phyloP scores from a whole-genome alignment of 495 filamentous ascomycete species.

The Aspergillus affinis region DNA sequence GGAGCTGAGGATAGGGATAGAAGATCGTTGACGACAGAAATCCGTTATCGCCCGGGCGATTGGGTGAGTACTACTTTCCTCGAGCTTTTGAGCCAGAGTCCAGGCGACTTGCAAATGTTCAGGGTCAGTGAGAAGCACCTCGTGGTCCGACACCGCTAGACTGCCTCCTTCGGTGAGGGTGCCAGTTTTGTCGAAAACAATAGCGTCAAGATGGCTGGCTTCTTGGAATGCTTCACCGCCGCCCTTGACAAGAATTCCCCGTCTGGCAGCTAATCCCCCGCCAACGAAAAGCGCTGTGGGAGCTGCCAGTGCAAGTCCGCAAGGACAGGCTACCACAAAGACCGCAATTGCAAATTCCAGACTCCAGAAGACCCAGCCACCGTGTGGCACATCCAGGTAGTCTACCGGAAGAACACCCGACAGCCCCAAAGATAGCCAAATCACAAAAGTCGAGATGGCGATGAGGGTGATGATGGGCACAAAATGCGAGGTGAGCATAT shows the following conservation, averaged over 20 bases:
- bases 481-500: slow-evolving; percentile 82
- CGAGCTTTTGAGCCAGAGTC: slow-evolving; percentile 61
- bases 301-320: slow-evolving; percentile 86
- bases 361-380: slow-evolving; percentile 84
- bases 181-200: slow-evolving; percentile 97
- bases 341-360: slow-evolving; percentile 92
- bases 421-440: slow-evolving; percentile 77
- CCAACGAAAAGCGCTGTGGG: slow-evolving; percentile 94
- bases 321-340: slow-evolving; percentile 94
- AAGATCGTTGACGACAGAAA: slow-evolving; percentile 55
- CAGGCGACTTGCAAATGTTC: slow-evolving; percentile 42
- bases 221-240: slow-evolving; percentile 96
- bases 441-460: slow-evolving; percentile 77
- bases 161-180: slow-evolving; percentile 86
- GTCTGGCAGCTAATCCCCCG: slow-evolving; percentile 78
- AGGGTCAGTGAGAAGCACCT: slow-evolving; percentile 48
- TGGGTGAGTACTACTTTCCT: slow-evolving; percentile 84
- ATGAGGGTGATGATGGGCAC: slow-evolving; percentile 82
- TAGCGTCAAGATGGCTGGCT: slow-evolving; percentile 77
- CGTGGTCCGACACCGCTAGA: slow-evolving; percentile 72
- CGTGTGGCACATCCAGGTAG: slow-evolving; percentile 64
- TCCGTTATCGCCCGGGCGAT: slow-evolving; percentile 77
- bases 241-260: slow-evolving; percentile 92
- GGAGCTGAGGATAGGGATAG: slow-evolving; percentile 34
- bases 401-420: slow-evolving; percentile 63